phyloP scores from a whole-genome alignment of 1,139 yeast species.

The Zygosaccharomyces pseudobailii region DNA sequence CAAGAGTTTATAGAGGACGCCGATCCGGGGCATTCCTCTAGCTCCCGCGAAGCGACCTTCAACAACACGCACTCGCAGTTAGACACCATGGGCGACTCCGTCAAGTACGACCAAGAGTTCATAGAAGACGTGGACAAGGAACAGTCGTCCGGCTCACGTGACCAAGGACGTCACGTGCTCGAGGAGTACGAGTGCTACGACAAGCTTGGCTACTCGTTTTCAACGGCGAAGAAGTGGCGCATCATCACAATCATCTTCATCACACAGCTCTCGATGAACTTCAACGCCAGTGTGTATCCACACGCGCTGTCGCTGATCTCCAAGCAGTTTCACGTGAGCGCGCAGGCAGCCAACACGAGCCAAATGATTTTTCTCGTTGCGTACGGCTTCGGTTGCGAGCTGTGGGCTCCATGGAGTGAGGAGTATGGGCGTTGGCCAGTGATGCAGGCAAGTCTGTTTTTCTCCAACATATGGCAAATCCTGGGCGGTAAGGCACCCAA shows the following conservation, averaged over 20 bases:
- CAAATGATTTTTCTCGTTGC: conserved; percentile 8
- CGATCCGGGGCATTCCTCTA: too few relatives aligned
- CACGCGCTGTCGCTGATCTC: conserved; percentile 4
- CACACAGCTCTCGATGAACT: conserved; percentile 7
- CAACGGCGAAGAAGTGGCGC: conserved; percentile 4
- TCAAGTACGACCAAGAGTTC: conserved; percentile 33
- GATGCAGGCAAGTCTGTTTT: conserved; percentile 6
- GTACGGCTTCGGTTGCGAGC: conserved; percentile 8
- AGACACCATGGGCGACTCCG: background rate
- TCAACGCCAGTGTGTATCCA: conserved; percentile 8
- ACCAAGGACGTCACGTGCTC: background rate
- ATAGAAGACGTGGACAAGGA: conserved; percentile 4
- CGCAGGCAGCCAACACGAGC: conserved; percentile 4
- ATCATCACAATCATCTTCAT: conserved; percentile 5
- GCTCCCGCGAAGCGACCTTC: background rate
- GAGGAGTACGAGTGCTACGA: conserved; percentile 7
- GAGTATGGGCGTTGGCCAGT: conserved; percentile 7
- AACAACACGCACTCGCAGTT: background rate
- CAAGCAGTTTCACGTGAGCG: conserved; percentile 4
- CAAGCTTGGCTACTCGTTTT: conserved; percentile 5
- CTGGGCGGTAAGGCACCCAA: conserved; percentile 8
- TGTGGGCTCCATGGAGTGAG: conserved; percentile 9
- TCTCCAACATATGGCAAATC: conserved; percentile 7
- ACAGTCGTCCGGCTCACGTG: conserved; percentile 1
- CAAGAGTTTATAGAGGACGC: too few relatives aligned